Base-by-base conservation (phyloP, 2,329 filamentous ascomycete genomes). In the Pestalotiopsis sp. region DNA sequence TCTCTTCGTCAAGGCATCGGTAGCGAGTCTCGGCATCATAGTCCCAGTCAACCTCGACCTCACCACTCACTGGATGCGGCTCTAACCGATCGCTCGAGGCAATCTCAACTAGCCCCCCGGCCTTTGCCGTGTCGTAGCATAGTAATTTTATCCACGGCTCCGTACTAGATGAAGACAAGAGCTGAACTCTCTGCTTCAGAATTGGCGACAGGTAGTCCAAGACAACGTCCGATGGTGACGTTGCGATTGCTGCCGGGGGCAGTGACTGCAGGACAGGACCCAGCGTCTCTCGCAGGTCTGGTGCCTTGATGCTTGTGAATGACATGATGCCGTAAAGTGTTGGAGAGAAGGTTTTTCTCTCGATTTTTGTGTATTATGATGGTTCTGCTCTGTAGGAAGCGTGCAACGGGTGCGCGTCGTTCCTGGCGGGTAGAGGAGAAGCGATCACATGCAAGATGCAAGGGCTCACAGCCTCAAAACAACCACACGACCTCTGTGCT, bases 41-140 rank as follows among this genome's bases (percentile, higher is more conserved):
- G 74, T 89, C 86, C 85, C 87, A 89, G 77, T 93, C 90, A 23
- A 95, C 80, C 80, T 95, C 93, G 66, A 95, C 88, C 78, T 95
- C 92, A 66, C 92, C 93, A 2, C 92, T 94, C 4, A 92, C 89
- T 3, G 93, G 93, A 75, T 96, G 93, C n/a, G 92, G 92, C 78
- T 95, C 92, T 39, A 95, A 83, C 60, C 86, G 81, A 66, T 92
- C 88, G 67, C 86, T 85, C 72, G 86, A 85, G 39, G 90, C 89
- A 14, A 91, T 82, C 68, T 88, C 83, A n/a, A 86, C 83, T 20
- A 95, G 84, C 71, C 84, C 86, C 58, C 87, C 81, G 3, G 85
- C 83, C 71, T 86, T 85, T 71, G 85, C 79, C 7, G 84, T 74
- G 74, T 92, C 88, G 83, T 93, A 95, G 76, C 89, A 91, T 27